Conservation (phyloP, 768 basidiomycete species). For the Coprinellus micaceus region DNA sequence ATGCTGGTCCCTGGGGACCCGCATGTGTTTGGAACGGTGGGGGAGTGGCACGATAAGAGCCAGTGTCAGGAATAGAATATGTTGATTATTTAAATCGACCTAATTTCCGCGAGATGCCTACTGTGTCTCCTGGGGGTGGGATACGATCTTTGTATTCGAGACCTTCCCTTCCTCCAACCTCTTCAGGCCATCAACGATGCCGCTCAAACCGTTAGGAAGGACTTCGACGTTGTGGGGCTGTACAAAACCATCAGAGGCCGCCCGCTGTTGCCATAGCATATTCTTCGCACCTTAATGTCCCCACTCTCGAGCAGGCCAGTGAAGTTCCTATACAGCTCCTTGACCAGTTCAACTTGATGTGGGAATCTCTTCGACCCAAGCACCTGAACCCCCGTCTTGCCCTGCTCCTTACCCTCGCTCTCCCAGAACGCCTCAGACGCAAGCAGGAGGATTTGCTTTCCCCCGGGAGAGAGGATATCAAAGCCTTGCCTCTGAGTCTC, state of each 20-base stretch:
- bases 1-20: no score
- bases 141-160: slow-evolving; percentile 40
- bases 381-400: slow-evolving; percentile 13
- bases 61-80: no score
- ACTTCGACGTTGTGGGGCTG: slow-evolving; percentile 42
- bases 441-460: slow-evolving; percentile 13
- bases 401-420: slow-evolving; percentile 14
- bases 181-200: slow-evolving; percentile 38
- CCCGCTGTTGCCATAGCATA: no score
- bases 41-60: no score
- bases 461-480: slow-evolving; percentile 31
- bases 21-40: no score
- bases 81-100: no score
- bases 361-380: slow-evolving; percentile 21
- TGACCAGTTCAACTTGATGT: slow-evolving; percentile 17
- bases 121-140: slow-evolving; percentile 42
- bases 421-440: slow-evolving; percentile 29
- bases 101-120: no score
- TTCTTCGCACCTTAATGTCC: slow-evolving; percentile 33
- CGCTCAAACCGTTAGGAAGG: slow-evolving; percentile 40
- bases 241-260: background rate
- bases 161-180: slow-evolving; percentile 36
- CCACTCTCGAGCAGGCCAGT: slow-evolving; percentile 29
- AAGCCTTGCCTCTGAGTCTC: slow-evolving; percentile 23
- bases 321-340: slow-evolving; percentile 21